phyloP scores from a whole-genome alignment of 2,329 filamentous ascomycete species.

The Botrytis deweyae region DNA sequence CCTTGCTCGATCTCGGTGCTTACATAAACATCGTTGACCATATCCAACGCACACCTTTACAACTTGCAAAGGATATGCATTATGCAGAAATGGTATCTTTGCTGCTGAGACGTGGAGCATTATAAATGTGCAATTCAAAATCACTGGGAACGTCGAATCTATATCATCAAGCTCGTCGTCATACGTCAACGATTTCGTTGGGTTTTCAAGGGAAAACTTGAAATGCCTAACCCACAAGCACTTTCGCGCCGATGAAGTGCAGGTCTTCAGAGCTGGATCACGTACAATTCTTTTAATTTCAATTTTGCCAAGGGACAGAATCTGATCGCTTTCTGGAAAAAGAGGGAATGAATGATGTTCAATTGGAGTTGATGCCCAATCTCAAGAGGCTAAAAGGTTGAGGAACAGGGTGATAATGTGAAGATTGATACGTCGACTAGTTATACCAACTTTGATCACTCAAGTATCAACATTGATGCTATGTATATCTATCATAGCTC shows the following conservation, averaged over 20 bases:
- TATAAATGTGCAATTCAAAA: neutral
- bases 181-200: neutral
- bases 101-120: neutral
- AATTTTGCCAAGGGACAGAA: too few species aligned
- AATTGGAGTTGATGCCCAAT: too few species aligned
- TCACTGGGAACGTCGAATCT: neutral
- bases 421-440: too few species aligned
- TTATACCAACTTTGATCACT: too few species aligned
- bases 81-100: neutral
- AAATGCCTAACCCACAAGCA: neutral
- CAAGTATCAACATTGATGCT: too few species aligned
- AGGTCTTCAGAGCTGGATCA: neutral
- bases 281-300: too few species aligned
- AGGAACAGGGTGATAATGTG: too few species aligned
- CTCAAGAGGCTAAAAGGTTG: too few species aligned
- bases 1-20: neutral
- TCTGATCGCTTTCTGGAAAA: too few species aligned
- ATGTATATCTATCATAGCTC: too few species aligned
- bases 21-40: neutral
- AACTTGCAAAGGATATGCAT: neutral
- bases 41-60: neutral
- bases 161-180: neutral
- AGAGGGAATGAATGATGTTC: too few species aligned
- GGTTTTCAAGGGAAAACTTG: neutral
- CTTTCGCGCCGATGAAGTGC: neutral